Conservation (phyloP, 1,139 yeast genomes). For the Lodderomyces jiufengensis region DNA sequence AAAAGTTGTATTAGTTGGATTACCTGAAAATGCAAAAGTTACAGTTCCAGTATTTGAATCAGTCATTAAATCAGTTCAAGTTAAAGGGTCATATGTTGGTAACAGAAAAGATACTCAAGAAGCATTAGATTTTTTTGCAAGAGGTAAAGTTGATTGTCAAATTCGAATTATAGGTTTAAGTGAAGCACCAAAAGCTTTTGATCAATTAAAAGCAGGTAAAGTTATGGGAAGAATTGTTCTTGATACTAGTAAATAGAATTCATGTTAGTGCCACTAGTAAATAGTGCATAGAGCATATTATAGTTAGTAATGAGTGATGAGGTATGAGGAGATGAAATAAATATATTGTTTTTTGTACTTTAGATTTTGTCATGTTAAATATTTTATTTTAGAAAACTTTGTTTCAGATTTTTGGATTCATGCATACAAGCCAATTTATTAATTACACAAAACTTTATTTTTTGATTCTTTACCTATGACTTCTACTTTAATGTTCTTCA, state of each 20-base stretch:
- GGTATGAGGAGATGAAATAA: not conserved
- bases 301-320: not conserved
- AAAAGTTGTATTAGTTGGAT: conserved; percentile 69
- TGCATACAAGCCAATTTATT: no score
- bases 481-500: no score
- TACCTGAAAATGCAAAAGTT: conserved; percentile 70
- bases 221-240: conserved; percentile 76
- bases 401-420: no score
- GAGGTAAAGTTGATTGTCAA: conserved; percentile 69
- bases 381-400: no score
- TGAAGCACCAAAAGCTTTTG: conserved; percentile 58
- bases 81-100: conserved; percentile 75
- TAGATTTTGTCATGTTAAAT: conserved; percentile 12
- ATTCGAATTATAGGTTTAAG: conserved; percentile 68
- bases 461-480: no score
- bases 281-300: not conserved
- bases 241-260: conserved; percentile 53
- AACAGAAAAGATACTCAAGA: conserved; percentile 78
- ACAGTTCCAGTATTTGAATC: conserved; percentile 61
- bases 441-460: no score
- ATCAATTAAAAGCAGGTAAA: conserved; percentile 67
- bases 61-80: conserved; percentile 60
- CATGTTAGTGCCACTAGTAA: not conserved
- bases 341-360: not conserved
- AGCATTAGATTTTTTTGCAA: conserved; percentile 67